Evolutionary conservation across 2,329 filamentous ascomycete species (phyloP).

Genomic region (Aureobasidium sp.): DNA sequence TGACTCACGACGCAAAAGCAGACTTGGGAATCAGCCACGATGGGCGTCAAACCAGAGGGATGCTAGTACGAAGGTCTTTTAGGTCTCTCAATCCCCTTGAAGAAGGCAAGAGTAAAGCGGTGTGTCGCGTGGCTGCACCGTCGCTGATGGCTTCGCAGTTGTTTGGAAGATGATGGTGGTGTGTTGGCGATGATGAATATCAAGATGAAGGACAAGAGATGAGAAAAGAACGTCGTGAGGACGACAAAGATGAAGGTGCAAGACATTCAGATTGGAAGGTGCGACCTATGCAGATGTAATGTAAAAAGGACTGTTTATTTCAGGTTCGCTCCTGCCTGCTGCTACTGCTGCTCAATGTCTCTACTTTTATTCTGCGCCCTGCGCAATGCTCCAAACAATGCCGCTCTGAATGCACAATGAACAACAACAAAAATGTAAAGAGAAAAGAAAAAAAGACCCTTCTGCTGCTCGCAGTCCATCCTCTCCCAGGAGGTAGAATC

Average conservation of each 20-base stretch:
- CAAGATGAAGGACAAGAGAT: no score
- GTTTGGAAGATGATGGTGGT: no score
- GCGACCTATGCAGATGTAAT: no score
- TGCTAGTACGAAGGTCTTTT: background rate
- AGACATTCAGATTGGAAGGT: no score
- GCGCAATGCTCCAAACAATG: constrained; percentile 6
- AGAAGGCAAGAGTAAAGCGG: background rate
- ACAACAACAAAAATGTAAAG: background rate
- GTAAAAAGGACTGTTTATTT: no score
- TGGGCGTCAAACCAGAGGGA: background rate
- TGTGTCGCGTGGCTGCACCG: background rate
- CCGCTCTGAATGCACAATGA: background rate
- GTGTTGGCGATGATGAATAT: no score
- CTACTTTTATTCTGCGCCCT: background rate
- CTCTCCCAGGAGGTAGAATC: background rate
- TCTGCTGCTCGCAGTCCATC: background rate
- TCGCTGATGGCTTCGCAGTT: background rate
- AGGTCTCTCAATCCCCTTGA: background rate
- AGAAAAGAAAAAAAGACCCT: background rate
- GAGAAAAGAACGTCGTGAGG: no score
- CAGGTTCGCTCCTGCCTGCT: background rate
- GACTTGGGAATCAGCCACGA: background rate
- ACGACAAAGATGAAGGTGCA: no score
- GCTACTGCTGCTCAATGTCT: background rate
- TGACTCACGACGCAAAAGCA: background rate